Evolutionary conservation across 108 stramenopile genomes (phyloP).

Genomic region (Stephanodiscus minutulus): DNA sequence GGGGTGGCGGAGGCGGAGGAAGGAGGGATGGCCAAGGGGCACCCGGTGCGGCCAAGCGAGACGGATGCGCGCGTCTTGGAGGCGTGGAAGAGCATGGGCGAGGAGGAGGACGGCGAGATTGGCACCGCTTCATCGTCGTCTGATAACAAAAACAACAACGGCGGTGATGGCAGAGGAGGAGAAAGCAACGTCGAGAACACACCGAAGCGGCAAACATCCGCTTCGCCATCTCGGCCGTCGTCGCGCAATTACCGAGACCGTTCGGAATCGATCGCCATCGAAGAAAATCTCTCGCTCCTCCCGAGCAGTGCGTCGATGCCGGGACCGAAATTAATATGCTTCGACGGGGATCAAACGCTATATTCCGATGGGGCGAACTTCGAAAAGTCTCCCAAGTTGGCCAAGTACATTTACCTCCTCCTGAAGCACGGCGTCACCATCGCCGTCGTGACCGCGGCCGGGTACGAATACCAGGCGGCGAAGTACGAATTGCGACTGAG

Average conservation of each 20-base stretch:
- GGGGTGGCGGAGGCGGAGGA: not conserved
- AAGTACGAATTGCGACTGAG: constrained; percentile 87
- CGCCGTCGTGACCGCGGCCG: constrained; percentile 93
- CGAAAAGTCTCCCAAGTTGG: constrained; percentile 81
- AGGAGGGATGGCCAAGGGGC: constrained; percentile 1
- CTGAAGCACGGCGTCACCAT: constrained; percentile 83
- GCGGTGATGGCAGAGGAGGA: no score
- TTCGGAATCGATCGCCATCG: constrained; percentile 34
- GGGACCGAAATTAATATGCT: constrained; percentile 84
- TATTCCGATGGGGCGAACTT: constrained; percentile 92
- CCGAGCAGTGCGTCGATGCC: constrained; percentile 34
- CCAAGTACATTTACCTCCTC: constrained; percentile 71
- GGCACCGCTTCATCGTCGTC: not conserved
- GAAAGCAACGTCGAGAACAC: no score
- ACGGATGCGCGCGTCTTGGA: constrained; percentile 16
- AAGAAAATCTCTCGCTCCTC: constrained; percentile 30
- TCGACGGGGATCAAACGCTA: constrained; percentile 94
- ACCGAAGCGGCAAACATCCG: not conserved
- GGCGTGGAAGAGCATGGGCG: constrained; percentile 18
- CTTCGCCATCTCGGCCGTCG: not conserved
- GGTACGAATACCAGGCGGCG: constrained; percentile 87
- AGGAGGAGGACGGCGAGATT: not conserved
- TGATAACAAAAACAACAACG: not conserved
- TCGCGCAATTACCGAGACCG: constrained; percentile 14
- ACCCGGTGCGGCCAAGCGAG: not conserved